Conservation (phyloP, 2,329 filamentous ascomycete species). For the Metarhizium brunneum region DNA sequence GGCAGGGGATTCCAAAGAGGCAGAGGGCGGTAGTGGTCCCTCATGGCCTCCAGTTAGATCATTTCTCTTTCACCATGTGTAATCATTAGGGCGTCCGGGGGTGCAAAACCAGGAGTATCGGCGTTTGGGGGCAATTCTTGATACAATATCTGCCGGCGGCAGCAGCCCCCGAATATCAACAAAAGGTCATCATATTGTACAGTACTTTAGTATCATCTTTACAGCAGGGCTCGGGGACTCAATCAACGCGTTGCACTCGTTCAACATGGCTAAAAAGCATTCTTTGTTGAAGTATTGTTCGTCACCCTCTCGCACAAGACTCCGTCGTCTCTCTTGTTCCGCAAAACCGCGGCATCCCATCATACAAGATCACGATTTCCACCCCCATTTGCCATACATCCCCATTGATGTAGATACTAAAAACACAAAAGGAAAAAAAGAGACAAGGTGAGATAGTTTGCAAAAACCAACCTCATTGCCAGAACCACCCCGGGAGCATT, state of each 20-base stretch:
- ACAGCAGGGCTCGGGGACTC: background rate
- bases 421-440: too few species aligned
- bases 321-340: background rate
- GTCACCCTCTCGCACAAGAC: background rate
- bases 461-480: too few species aligned
- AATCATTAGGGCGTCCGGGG: background rate
- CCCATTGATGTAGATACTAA: too few species aligned
- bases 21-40: background rate
- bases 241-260: background rate
- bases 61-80: background rate
- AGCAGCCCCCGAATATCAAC: too few species aligned
- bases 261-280: background rate
- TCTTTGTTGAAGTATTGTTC: background rate
- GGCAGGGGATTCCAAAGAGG: slow-evolving; percentile 17
- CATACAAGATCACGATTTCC: too few species aligned
- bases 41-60: background rate
- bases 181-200: background rate
- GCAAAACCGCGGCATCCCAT: too few species aligned
- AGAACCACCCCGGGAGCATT: background rate
- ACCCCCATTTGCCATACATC: too few species aligned
- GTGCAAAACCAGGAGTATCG: background rate
- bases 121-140: background rate
- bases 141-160: too few species aligned
- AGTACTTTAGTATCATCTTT: background rate
- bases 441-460: too few species aligned